Evolutionary conservation across 2,329 filamentous ascomycete species (phyloP), one percentile per base, ranked within the genome.

Genomic region (Exophiala bonariae): DNA sequence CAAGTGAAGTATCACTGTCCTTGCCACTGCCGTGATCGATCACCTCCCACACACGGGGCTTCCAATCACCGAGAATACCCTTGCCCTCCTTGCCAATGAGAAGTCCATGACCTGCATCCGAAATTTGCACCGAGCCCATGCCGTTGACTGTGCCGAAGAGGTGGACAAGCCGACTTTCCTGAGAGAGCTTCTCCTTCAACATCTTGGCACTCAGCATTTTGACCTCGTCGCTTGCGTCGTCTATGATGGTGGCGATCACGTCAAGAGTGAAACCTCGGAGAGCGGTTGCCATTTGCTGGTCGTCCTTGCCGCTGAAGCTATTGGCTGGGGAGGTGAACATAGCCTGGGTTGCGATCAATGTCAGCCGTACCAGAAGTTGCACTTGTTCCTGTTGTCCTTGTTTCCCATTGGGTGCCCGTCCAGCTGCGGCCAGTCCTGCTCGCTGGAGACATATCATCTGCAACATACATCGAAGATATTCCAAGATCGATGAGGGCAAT

Each of bases 151-250:
- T 59, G 23, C 57, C 57, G 33, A 59, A 53, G 22, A 59, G 38
- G 31, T 55, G 54, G 35, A 20, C 33, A 11, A 57, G 41, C 20
- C 52, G 42, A 9, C 10, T 36, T 34, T 52, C 50, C 16, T 54
- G 42, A 11, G 6, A 11, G n/a, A 60, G 32, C 41, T 55, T 59
- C 32, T 74, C 73, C 43, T 63, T 69, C 23, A 74, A 58, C 31
- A 71, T 67, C 16, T 68, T 66, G 10, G 62, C 63, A 44, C 70
- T 72, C 41, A 72, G 66, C 13, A 67, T 58, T 10, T 70, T 68
- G 18, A 65, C 61, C 40, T 75, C 71, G 31, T 74, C 69, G 13
- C 69, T 64, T 43, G 74, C 65, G 13, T 65, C 63, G 46, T 76
- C 73, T 22, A 71, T 63, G 3, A 75, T 60, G 9, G 67, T 66